phyloP scores from a whole-genome alignment of 345 rosid genomes.

The Erysimum cheiranthoides region DNA sequence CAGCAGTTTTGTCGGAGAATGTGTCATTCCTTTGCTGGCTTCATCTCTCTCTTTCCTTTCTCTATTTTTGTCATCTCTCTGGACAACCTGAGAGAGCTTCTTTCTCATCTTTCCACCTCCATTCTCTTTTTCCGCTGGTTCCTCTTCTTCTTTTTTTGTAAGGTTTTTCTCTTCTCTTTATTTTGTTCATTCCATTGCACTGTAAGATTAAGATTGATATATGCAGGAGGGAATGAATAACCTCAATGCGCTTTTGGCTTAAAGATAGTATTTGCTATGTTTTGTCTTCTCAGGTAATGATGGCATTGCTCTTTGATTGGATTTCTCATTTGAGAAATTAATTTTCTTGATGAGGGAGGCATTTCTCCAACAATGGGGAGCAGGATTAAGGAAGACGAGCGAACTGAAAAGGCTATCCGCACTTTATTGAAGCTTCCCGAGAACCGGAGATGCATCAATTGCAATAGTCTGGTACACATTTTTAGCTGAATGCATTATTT shows the following conservation, averaged over 20 bases:
- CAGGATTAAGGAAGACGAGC: slow-evolving; percentile 69
- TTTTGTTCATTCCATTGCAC: too few species aligned
- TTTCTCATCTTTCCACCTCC: slow-evolving; percentile 33
- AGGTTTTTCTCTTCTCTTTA: slow-evolving; percentile 27
- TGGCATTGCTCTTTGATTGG: slow-evolving; percentile 22
- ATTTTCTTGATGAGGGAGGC: slow-evolving; percentile 22
- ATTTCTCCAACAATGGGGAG: slow-evolving; percentile 53
- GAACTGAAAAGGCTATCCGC: slow-evolving; percentile 69
- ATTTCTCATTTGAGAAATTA: slow-evolving; percentile 9
- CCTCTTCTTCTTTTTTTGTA: slow-evolving; percentile 10
- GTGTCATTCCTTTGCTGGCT: slow-evolving; percentile 26
- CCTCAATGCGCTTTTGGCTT: not conserved
- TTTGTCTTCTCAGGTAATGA: slow-evolving; percentile 10
- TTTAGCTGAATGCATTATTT: not conserved
- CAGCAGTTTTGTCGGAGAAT: slow-evolving; percentile 41
- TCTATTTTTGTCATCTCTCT: slow-evolving; percentile 31
- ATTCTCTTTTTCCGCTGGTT: slow-evolving; percentile 9
- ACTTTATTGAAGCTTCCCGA: slow-evolving; percentile 74
- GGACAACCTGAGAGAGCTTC: slow-evolving; percentile 16
- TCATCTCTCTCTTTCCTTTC: not conserved
- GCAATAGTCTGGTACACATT: slow-evolving; percentile 71
- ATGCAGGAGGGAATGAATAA: not conserved
- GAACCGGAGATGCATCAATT: slow-evolving; percentile 85
- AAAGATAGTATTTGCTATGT: slow-evolving; percentile 1
- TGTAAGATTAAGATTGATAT: too few species aligned